These are phyloP conservation scores for Diaporthe capsici DNA, from an alignment of 2,329 filamentous ascomycete species.

Conservation along the genomic window DNA sequence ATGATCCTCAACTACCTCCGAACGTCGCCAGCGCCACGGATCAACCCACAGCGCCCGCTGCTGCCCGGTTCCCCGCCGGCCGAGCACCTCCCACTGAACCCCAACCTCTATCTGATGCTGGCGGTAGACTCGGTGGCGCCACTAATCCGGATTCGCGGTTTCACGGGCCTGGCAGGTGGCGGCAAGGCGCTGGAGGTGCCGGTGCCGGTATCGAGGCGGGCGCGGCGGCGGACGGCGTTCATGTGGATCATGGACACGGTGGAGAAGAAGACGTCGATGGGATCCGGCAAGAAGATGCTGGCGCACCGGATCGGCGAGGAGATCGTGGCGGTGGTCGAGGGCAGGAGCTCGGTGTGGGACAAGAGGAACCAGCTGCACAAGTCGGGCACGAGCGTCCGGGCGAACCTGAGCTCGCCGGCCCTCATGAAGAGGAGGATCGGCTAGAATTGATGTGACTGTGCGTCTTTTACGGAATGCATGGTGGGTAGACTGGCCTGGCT, in stretches of 20 bases:
- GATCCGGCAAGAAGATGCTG: slow-evolving; percentile 80
- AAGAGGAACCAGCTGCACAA: slow-evolving; percentile 84
- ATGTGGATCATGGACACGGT: slow-evolving; percentile 92
- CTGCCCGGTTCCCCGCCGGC: slow-evolving; percentile 83
- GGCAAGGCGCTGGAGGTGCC: slow-evolving; percentile 88
- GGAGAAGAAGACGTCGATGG: slow-evolving; percentile 80
- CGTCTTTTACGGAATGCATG: background rate
- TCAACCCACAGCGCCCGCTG: slow-evolving; percentile 79
- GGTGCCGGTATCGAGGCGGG: slow-evolving; percentile 79
- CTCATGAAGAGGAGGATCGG: slow-evolving; percentile 51
- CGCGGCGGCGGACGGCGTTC: slow-evolving; percentile 84
- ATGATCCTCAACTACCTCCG: slow-evolving; percentile 87
- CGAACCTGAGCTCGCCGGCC: slow-evolving; percentile 71
- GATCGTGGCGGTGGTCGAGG: slow-evolving; percentile 89
- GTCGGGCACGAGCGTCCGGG: slow-evolving; percentile 81
- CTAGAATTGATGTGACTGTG: background rate
- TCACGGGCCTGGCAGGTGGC: slow-evolving; percentile 87
- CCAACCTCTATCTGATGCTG: slow-evolving; percentile 88
- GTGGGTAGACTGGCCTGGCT: background rate
- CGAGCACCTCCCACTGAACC: slow-evolving; percentile 87
- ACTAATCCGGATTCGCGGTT: slow-evolving; percentile 82
- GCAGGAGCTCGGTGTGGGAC: slow-evolving; percentile 87
- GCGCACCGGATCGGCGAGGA: slow-evolving; percentile 87
- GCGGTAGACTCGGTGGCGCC: slow-evolving; percentile 95
- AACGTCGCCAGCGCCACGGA: slow-evolving; percentile 83